Base-by-base conservation (phyloP, 2,329 filamentous ascomycete species). In the Cytospora schulzeri region DNA sequence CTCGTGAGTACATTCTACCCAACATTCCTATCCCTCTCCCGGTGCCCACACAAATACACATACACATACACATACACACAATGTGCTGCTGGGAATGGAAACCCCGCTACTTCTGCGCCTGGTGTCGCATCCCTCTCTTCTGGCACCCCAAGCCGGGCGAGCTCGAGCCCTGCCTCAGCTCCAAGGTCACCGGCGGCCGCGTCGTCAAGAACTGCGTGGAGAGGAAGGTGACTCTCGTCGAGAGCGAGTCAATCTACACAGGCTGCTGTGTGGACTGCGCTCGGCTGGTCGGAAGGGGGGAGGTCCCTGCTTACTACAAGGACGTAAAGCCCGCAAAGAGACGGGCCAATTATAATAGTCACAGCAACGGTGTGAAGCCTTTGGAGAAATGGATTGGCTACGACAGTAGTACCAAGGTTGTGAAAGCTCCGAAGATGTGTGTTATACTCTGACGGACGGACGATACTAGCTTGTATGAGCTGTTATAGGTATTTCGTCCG, bases 181-280 rank as follows among this genome's bases (percentile, higher is more conserved):
- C 60, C 1, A 53, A 26, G 55, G 26, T 26, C 31, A 9, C 33
- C 7, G 31, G 57, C 52, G n/a, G 38, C 17, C 38, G 41, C 31
- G 14, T n/a, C 51, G 22, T 58, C 24, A 50, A 51, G 14, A 17
- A n/a, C 8, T 60, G 60, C 51, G 60, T 52, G 24, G 38, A 59
- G 64, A 28, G 45, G 41, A 48, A 19, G 3, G 7, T 59, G 9
- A 53, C 41, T 24, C 38, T n/a, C 35, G 11, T 51, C 50, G 38
- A 65, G 29, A 54, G 48, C 38, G 24, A 31, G 55, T 3, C 28
- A 6, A 15, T 54, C 35, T 50, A 59, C 55, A 62, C 28, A 14
- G 60, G 29, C 31, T 66, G 64, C 60, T 63, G 64, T 14, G 52
- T 29, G 17, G 51, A 56, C 38, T 63, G 50, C 22, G n/a, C 59